Evolutionary conservation across 1,284 basidiomycete genomes (phyloP).

Genomic region (Lignosus rhinocerotis): DNA sequence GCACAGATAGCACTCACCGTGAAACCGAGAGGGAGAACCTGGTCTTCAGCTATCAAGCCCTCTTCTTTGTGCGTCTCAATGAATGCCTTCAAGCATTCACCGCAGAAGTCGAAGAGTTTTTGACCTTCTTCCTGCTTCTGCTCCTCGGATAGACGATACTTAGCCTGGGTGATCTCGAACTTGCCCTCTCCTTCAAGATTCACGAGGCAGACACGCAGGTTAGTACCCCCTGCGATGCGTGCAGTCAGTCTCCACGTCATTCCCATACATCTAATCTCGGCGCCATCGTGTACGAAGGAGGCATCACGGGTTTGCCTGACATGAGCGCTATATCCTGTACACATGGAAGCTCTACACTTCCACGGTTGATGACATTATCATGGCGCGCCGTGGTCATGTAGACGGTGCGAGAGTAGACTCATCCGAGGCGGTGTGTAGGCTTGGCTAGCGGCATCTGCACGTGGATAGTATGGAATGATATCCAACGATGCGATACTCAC

Average conservation of each 20-base stretch:
- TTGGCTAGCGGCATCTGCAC: no score
- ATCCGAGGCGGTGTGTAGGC: not conserved
- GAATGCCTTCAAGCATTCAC: conserved; percentile 90
- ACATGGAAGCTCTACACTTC: not conserved
- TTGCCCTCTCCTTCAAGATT: conserved; percentile 89
- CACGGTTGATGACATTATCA: no score
- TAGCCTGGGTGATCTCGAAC: conserved; percentile 97
- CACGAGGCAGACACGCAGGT: conserved; percentile 96
- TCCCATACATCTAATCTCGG: no score
- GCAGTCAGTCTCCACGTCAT: not conserved
- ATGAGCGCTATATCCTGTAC: not conserved
- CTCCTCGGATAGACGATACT: conserved; percentile 96
- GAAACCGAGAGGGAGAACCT: conserved; percentile 86
- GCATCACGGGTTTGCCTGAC: not conserved
- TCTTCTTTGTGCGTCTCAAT: conserved; percentile 75
- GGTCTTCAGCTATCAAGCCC: conserved; percentile 66
- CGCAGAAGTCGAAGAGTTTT: conserved; percentile 96
- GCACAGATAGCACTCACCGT: conserved; percentile 59
- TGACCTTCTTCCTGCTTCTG: conserved; percentile 98
- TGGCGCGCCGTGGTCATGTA: not conserved
- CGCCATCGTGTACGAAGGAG: not conserved
- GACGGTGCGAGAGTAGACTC: not conserved
- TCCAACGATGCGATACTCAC: conserved; percentile 41
- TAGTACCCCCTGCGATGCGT: conserved; percentile 78
- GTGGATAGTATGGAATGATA: not conserved